Conservation (phyloP, 768 basidiomycete genomes). For the Holtermanniella nyarrowii region DNA sequence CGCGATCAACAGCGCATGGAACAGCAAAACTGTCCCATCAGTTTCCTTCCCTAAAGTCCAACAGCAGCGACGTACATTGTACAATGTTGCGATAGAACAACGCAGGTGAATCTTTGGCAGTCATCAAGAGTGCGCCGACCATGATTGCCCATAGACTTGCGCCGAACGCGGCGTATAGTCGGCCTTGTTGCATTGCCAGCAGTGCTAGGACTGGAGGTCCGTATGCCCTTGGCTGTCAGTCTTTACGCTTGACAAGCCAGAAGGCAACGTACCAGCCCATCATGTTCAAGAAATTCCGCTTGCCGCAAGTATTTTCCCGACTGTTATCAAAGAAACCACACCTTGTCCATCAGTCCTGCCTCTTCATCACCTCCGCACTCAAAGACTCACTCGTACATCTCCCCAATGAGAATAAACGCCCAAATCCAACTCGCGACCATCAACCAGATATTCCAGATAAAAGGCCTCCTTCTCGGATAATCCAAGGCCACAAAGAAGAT, state of each 20-base stretch:
- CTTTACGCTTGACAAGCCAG: no score
- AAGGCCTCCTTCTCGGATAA: slow-evolving; percentile 19
- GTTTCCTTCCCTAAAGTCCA: not conserved
- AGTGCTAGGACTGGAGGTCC: slow-evolving; percentile 41
- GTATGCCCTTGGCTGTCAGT: slow-evolving; percentile 7
- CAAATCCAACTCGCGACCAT: slow-evolving; percentile 31
- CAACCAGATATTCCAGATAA: slow-evolving; percentile 32
- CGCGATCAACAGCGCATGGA: slow-evolving; percentile 69
- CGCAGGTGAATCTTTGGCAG: slow-evolving; percentile 35
- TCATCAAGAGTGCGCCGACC: slow-evolving; percentile 28
- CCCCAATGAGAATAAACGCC: slow-evolving; percentile 23
- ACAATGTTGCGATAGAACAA: slow-evolving; percentile 43
- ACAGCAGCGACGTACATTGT: slow-evolving; percentile 17
- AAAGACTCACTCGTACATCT: slow-evolving; percentile 20
- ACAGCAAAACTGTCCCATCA: slow-evolving; percentile 59
- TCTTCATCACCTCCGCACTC: not conserved
- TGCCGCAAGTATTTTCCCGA: slow-evolving; percentile 25
- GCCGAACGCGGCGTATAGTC: slow-evolving; percentile 30
- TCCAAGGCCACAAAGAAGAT: slow-evolving; percentile 28
- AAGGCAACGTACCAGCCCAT: slow-evolving; percentile 9
- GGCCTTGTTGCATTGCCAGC: slow-evolving; percentile 39
- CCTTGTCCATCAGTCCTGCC: slow-evolving; percentile 12
- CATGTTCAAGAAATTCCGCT: slow-evolving; percentile 39
- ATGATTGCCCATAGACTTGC: slow-evolving; percentile 35
- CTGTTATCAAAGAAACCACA: slow-evolving; percentile 28